Conservation (phyloP, 805 yeast species). For the Metschnikowia proteae region DNA sequence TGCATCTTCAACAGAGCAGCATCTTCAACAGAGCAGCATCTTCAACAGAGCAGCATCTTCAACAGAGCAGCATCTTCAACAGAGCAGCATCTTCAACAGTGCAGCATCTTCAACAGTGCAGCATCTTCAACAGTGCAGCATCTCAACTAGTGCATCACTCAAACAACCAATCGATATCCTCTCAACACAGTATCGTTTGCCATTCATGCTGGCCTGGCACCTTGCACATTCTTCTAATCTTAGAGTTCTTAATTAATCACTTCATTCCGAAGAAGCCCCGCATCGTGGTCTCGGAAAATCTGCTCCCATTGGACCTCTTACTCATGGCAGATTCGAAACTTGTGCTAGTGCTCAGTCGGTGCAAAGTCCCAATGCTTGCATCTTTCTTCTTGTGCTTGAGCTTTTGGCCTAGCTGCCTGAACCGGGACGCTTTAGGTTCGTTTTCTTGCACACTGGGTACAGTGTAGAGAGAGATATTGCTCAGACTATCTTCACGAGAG, state of each 20-base stretch:
- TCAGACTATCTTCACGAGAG: conserved; percentile 8
- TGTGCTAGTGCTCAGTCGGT: conserved; percentile 16
- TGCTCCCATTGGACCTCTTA: conserved; percentile 14
- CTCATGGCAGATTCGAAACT: conserved; percentile 22
- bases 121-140: too few species aligned
- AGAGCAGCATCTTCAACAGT: too few species aligned
- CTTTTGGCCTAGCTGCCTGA: conserved; percentile 19
- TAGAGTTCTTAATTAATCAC: not conserved
- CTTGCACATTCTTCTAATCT: not conserved
- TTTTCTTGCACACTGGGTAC: conserved; percentile 11
- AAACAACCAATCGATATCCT: too few species aligned
- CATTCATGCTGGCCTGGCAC: not conserved
- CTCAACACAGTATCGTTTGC: too few species aligned
- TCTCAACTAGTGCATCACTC: too few species aligned
- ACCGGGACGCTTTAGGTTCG: conserved; percentile 10
- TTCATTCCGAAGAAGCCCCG: conserved; percentile 9
- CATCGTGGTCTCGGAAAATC: conserved; percentile 3
- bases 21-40: too few species aligned
- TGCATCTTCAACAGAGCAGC: too few species aligned
- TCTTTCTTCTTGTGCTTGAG: conserved; percentile 12
- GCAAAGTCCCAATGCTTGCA: conserved; percentile 9
- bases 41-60: too few species aligned
- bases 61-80: too few species aligned
- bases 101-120: too few species aligned
- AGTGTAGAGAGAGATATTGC: not conserved